phyloP scores from a whole-genome alignment of 1,284 basidiomycete species.

The Phaffia rhodozyma region DNA sequence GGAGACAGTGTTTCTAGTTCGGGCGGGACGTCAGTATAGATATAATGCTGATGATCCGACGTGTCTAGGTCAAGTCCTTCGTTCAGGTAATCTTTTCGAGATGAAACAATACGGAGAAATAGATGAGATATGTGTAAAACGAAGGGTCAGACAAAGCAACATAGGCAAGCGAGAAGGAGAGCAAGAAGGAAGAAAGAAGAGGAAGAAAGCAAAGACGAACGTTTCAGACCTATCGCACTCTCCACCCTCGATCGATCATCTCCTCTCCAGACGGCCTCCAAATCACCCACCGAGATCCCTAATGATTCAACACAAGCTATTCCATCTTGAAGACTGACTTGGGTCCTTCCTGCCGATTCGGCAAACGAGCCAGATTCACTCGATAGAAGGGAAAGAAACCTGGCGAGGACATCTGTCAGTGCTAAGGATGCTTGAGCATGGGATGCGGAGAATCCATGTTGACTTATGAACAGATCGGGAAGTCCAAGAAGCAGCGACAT shows the following conservation, averaged over 20 bases:
- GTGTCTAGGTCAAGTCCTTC: conserved; percentile 1
- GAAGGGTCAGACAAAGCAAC: too few species aligned
- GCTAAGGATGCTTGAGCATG: conserved; percentile 12
- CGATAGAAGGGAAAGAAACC: conserved; percentile 9
- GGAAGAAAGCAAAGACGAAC: background rate
- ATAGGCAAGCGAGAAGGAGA: too few species aligned
- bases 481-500: background rate
- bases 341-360: conserved; percentile 3
- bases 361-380: conserved; percentile 9
- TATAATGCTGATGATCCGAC: conserved; percentile 4
- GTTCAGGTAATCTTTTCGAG: background rate
- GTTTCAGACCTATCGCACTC: background rate
- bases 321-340: conserved; percentile 5
- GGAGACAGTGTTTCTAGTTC: background rate
- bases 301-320: conserved; percentile 5
- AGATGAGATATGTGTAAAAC: background rate
- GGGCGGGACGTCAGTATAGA: conserved; percentile 1
- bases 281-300: conserved; percentile 3
- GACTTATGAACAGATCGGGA: background rate
- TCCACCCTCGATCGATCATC: background rate
- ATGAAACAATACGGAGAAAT: background rate
- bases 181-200: too few species aligned
- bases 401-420: conserved; percentile 15
- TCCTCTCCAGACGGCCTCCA: background rate
- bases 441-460: conserved; percentile 14